Evolutionary conservation across 75 land plant species (phyloP), one percentile per base, ranked within the genome.

Genomic region (Pinus taeda): DNA sequence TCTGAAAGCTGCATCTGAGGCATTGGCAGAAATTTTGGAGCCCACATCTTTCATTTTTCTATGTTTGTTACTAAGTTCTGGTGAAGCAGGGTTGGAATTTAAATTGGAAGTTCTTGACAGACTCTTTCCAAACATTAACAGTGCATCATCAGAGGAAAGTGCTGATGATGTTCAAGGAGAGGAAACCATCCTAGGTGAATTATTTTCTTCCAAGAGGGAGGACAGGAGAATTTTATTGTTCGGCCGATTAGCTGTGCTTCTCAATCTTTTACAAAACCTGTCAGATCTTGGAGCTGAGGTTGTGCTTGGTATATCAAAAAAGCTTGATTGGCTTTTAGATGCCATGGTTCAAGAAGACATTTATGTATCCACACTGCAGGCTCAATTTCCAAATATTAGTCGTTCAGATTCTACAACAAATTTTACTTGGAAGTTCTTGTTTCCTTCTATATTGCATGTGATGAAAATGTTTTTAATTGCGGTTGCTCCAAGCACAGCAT

Each of bases 11-110:
- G 92, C 80, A 36, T 76, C 82, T 66, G 88, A 91, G 83, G 86
- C 84, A 21, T 57, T 93, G 17, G 65, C 83, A 15, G 98, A 93
- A 59, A 77, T 84, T 73, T 76, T 93, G 80, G 93, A 88, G 74
- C 92, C 93, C n/a, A 82, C 87, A 61, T 88, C 87, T 4, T 82
- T 88, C 55, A 82, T 81, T 77, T 83, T 95, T 72, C 82, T 97
- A 36, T 85, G 83, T 77, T 80, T 86, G 15, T 56, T 94, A 36
- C 71, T 97, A 22, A 88, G 76, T 79, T 83, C 96, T 49, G 74
- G 75, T 66, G 86, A 85, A 53, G 24, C 91, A 42, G 80, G 77
- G 20, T 75, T 76, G 33, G 83, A 85, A 9, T 57, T 59, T 12
- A 95, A 91, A 79, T 57, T 86, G 4, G 62, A 83, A 59, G 74